Percentiles rank a stretch among this genome's conserved stretches.
Evolutionary conservation across 805 yeast species (phyloP).

Genomic region (Ogataea haglerorum): DNA sequence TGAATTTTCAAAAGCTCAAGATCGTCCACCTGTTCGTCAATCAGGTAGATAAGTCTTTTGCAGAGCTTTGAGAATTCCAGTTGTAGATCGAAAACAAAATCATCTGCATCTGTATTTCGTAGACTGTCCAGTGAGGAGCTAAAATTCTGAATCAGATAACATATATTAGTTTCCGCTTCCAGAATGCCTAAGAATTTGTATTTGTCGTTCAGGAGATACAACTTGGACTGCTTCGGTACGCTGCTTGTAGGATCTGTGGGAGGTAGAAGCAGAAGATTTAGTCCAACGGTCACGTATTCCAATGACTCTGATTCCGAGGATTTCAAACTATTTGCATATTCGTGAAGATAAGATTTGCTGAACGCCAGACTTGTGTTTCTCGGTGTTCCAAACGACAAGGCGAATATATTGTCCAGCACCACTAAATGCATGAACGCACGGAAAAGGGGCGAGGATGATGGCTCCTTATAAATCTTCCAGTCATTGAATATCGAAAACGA

Average conservation of each 20-base stretch:
- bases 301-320: constrained; percentile 10
- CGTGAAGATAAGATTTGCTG: constrained; percentile 16
- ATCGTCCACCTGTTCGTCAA: constrained; percentile 33
- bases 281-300: constrained; percentile 27
- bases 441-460: constrained; percentile 21
- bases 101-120: constrained; percentile 20
- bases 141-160: constrained; percentile 13
- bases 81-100: constrained; percentile 29
- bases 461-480: constrained; percentile 44
- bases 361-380: constrained; percentile 23
- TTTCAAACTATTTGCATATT: constrained; percentile 16
- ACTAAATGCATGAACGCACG: constrained; percentile 43
- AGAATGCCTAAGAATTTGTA: constrained; percentile 28
- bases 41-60: constrained; percentile 26
- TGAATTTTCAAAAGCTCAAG: constrained; percentile 25
- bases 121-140: constrained; percentile 1
- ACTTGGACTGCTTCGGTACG: constrained; percentile 11
- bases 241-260: constrained; percentile 15
- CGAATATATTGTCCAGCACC: constrained; percentile 49
- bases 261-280: constrained; percentile 23
- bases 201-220: constrained; percentile 18
- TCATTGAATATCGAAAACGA: constrained; percentile 57
- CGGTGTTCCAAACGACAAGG: constrained; percentile 48
- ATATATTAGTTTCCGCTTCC: constrained; percentile 24
- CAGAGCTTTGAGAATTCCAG: constrained; percentile 28